These are phyloP conservation scores for Hyaloperonospora brassicae DNA, from an alignment of 352 stramenopile species.

Conservation along the genomic window DNA sequence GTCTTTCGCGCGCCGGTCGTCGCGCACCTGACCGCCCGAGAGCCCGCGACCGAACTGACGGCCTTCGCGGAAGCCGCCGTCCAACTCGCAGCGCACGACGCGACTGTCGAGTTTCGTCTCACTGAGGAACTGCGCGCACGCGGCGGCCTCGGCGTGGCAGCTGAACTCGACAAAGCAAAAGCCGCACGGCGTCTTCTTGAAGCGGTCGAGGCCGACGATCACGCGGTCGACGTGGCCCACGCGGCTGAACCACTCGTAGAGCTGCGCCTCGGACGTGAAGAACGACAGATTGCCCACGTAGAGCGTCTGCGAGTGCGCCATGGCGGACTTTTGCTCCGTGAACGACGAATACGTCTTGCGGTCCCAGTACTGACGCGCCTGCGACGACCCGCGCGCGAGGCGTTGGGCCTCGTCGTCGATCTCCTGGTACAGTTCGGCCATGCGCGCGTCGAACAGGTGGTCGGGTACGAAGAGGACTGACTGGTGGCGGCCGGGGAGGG, in stretches of 20 bases:
- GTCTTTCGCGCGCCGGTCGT: constrained; percentile 78
- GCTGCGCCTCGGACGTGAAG: constrained; percentile 92
- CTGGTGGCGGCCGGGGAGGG: too few species aligned
- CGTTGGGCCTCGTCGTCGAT: constrained; percentile 62
- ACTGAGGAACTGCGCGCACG: constrained; percentile 76
- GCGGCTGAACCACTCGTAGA: constrained; percentile 91
- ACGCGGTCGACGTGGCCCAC: constrained; percentile 89
- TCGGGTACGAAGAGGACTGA: too few species aligned
- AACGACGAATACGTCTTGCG: constrained; percentile 88
- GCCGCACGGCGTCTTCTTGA: constrained; percentile 94
- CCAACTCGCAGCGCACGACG: constrained; percentile 84
- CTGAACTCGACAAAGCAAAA: constrained; percentile 97
- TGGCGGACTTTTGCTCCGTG: constrained; percentile 90
- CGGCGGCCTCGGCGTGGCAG: constrained; percentile 58
- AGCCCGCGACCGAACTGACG: constrained; percentile 79
- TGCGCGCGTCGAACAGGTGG: too few species aligned
- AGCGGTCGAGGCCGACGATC: constrained; percentile 94
- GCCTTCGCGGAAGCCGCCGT: constrained; percentile 79
- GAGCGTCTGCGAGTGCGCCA: constrained; percentile 86
- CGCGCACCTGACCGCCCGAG: constrained; percentile 76
- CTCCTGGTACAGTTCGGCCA: constrained; percentile 59
- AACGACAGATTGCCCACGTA: constrained; percentile 98
- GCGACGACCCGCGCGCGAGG: constrained; percentile 42
- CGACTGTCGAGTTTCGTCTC: constrained; percentile 85
- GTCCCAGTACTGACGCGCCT: constrained; percentile 93